These are phyloP conservation scores for Boletus mariae DNA, from an alignment of 1,284 basidiomycete species.

Conservation along the genomic window DNA sequence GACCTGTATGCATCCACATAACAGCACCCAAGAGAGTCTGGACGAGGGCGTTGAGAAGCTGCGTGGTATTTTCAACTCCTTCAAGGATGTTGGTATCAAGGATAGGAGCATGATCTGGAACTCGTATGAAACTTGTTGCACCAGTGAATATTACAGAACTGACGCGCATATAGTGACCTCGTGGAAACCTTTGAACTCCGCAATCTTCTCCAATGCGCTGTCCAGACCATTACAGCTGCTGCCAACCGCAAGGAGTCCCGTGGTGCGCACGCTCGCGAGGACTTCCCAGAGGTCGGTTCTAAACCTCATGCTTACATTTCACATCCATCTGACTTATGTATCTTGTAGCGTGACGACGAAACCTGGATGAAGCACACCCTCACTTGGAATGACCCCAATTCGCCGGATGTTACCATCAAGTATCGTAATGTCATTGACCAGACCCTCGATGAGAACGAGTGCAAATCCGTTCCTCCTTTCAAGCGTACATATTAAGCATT, in stretches of 20 bases:
- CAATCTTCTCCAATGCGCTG: slow-evolving; percentile 92
- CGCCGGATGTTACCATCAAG: slow-evolving; percentile 83
- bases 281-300: slow-evolving; percentile 77
- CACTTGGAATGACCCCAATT: slow-evolving; percentile 72
- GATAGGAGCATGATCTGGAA: slow-evolving; percentile 99
- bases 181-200: slow-evolving; percentile 96
- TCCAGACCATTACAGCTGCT: slow-evolving; percentile 94
- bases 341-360: slow-evolving; percentile 73
- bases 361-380: slow-evolving; percentile 96
- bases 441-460: slow-evolving; percentile 95
- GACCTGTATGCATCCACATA: slow-evolving; percentile 10
- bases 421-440: slow-evolving; percentile 85
- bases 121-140: slow-evolving; percentile 54
- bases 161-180: slow-evolving; percentile 64
- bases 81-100: slow-evolving; percentile 90
- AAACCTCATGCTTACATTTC: not conserved
- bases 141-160: slow-evolving; percentile 5
- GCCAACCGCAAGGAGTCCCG: slow-evolving; percentile 96
- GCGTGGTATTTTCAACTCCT: slow-evolving; percentile 82
- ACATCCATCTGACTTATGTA: slow-evolving; percentile 3
- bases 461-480: slow-evolving; percentile 86
- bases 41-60: slow-evolving; percentile 93
- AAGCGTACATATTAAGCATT: slow-evolving; percentile 73
- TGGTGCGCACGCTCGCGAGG: slow-evolving; percentile 97
- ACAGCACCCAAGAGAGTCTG: slow-evolving; percentile 83